Percentiles rank a stretch among this genome's conserved stretches.
These are phyloP conservation scores for Schizopora paradoxa DNA, from an alignment of 1,284 basidiomycete species.

Conservation along the genomic window DNA sequence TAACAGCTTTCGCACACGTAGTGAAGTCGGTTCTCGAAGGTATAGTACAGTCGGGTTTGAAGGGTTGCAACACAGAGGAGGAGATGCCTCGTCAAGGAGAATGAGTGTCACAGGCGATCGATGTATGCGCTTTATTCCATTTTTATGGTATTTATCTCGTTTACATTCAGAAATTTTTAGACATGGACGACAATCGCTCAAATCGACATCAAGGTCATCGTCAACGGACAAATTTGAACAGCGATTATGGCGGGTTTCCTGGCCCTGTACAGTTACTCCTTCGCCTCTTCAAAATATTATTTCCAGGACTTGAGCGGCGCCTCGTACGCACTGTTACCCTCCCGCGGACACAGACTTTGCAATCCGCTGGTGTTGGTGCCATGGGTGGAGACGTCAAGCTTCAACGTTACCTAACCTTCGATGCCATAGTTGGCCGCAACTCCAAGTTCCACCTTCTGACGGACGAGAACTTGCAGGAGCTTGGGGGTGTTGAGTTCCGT, in stretches of 20 bases:
- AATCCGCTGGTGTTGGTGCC: conserved; percentile 31
- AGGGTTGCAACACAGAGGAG: too few species aligned
- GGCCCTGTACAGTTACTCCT: conserved; percentile 63
- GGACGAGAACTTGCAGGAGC: conserved; percentile 81
- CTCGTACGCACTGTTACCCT: conserved; percentile 68
- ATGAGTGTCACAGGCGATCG: too few species aligned
- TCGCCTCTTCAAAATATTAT: conserved; percentile 43
- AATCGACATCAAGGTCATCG: conserved; percentile 3
- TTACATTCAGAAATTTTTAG: too few species aligned
- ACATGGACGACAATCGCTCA: too few species aligned
- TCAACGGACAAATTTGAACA: conserved; percentile 21
- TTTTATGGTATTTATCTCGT: too few species aligned
- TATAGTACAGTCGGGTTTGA: conserved; percentile 2
- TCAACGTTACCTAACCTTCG: conserved; percentile 85
- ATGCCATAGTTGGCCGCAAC: conserved; percentile 81
- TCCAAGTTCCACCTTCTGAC: conserved; percentile 81
- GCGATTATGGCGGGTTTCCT: conserved; percentile 84
- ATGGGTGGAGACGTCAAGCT: conserved; percentile 35
- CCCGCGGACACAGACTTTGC: conserved; percentile 62
- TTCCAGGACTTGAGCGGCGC: conserved; percentile 50
- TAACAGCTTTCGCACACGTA: conserved; percentile 2
- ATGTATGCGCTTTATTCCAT: too few species aligned
- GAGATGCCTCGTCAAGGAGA: too few species aligned
- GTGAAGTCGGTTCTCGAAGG: conserved; percentile 10
- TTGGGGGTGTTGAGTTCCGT: conserved; percentile 94